These are phyloP conservation scores for Raphanus hybrid DNA, from an alignment of 441 rosid species.

Conservation along the genomic window DNA sequence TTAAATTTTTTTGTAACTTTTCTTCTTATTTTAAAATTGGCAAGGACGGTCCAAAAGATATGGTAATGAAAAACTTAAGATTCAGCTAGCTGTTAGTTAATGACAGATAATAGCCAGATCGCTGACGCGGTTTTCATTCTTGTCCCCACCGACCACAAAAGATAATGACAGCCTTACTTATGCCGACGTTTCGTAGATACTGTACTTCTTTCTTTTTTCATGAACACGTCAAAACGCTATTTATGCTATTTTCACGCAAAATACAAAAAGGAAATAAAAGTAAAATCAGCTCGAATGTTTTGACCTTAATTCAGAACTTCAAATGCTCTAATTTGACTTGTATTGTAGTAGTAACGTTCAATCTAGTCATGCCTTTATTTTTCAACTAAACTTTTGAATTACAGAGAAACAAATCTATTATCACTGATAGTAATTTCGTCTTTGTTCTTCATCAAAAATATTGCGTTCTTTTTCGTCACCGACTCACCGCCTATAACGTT, in stretches of 20 bases:
- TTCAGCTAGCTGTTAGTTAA: neutral
- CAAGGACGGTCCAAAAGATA: neutral
- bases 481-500: neutral
- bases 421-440: neutral
- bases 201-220: neutral
- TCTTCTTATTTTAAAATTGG: neutral
- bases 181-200: constrained; percentile 27
- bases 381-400: neutral
- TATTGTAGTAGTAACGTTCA: neutral
- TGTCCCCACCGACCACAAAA: constrained; percentile 31
- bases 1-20: neutral
- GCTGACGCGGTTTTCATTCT: neutral
- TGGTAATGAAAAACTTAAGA: constrained; percentile 6
- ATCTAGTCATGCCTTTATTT: neutral
- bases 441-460: neutral
- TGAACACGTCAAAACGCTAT: constrained; percentile 16
- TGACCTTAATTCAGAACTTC: constrained; percentile 9
- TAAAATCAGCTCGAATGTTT: constrained; percentile 11
- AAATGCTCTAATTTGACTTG: constrained; percentile 19
- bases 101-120: neutral
- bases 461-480: neutral
- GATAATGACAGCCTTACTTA: constrained; percentile 10
- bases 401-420: neutral
- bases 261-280: neutral
- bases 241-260: constrained; percentile 12